These are phyloP conservation scores for Osmozyma mogii DNA, from an alignment of 805 yeast species.

Conservation along the genomic window DNA sequence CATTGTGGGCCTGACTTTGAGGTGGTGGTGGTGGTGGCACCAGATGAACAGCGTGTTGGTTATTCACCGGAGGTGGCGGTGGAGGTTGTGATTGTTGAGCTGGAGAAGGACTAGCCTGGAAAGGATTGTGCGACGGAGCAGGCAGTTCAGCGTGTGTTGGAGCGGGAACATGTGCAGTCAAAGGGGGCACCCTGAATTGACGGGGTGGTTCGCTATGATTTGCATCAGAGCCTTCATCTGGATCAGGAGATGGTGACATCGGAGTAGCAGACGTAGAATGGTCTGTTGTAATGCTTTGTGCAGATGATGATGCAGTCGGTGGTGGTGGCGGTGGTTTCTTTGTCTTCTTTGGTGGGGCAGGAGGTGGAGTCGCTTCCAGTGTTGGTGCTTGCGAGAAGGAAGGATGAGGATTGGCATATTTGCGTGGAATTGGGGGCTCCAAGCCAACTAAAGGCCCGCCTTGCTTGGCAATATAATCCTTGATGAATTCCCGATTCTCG, in stretches of 20 bases:
- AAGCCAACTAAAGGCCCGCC: constrained; percentile 77
- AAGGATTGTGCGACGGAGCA: constrained; percentile 11
- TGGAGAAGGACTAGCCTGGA: not conserved
- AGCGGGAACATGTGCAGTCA: constrained; percentile 23
- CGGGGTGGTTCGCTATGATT: constrained; percentile 10
- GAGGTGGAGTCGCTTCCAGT: constrained; percentile 3
- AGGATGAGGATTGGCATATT: not conserved
- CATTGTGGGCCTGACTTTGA: not conserved
- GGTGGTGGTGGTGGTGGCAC: constrained; percentile 12
- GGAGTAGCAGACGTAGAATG: constrained; percentile 4
- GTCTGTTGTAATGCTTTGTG: constrained; percentile 3
- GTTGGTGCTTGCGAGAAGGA: constrained; percentile 1
- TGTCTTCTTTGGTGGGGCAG: constrained; percentile 4
- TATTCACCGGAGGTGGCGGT: constrained; percentile 3
- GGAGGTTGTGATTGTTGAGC: not conserved
- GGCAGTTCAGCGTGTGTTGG: constrained; percentile 14
- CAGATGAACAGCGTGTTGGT: constrained; percentile 1
- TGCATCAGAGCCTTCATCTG: constrained; percentile 1
- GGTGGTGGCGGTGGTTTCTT: constrained; percentile 14
- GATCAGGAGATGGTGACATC: constrained; percentile 5
- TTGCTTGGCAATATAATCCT: constrained; percentile 63
- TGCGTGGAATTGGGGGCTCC: constrained; percentile 78
- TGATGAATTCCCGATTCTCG: constrained; percentile 74
- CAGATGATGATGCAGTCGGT: no score
- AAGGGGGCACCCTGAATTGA: constrained; percentile 34